Percentiles rank a stretch among this genome's conserved stretches.
Conservation (phyloP, 108 stramenopile species). For the Nitzschia putrida region DNA sequence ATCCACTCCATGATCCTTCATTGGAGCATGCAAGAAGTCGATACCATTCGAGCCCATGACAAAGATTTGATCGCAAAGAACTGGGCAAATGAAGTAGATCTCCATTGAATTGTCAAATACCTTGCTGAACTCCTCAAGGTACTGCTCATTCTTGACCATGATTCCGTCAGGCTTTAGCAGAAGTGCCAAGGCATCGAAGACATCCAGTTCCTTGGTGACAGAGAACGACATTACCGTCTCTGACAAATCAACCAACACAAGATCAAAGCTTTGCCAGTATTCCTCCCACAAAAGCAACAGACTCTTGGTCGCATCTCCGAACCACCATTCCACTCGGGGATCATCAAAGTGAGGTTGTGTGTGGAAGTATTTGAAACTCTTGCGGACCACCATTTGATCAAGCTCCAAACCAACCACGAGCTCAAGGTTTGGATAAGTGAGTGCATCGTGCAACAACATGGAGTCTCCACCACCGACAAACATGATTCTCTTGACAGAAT, state of each 20-base stretch:
- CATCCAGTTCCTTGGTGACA: conserved; percentile 64
- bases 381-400: conserved; percentile 70
- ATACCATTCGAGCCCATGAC: conserved; percentile 60
- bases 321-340: conserved; percentile 80
- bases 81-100: conserved; percentile 32
- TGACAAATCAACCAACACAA: conserved; percentile 70
- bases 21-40: conserved; percentile 46
- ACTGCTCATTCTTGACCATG: conserved; percentile 75
- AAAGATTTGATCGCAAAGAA: conserved; percentile 64
- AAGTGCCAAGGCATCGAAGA: conserved; percentile 60
- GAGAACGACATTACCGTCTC: conserved; percentile 70
- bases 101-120: conserved; percentile 53
- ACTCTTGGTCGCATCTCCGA: conserved; percentile 71
- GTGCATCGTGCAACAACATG: conserved; percentile 68
- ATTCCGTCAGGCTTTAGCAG: conserved; percentile 71
- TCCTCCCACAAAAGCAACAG: conserved; percentile 59
- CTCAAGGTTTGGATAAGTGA: conserved; percentile 65
- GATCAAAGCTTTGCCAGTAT: conserved; percentile 59
- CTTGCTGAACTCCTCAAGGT: conserved; percentile 56
- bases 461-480: conserved; percentile 75
- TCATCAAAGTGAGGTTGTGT: conserved; percentile 76
- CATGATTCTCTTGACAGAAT: conserved; percentile 49
- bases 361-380: conserved; percentile 69
- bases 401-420: conserved; percentile 66
- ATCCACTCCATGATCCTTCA: conserved; percentile 12